Evolutionary conservation across 257 asterid species (phyloP), one percentile per base, ranked within the genome.

Genomic region (Rauvolfia tetraphylla): DNA sequence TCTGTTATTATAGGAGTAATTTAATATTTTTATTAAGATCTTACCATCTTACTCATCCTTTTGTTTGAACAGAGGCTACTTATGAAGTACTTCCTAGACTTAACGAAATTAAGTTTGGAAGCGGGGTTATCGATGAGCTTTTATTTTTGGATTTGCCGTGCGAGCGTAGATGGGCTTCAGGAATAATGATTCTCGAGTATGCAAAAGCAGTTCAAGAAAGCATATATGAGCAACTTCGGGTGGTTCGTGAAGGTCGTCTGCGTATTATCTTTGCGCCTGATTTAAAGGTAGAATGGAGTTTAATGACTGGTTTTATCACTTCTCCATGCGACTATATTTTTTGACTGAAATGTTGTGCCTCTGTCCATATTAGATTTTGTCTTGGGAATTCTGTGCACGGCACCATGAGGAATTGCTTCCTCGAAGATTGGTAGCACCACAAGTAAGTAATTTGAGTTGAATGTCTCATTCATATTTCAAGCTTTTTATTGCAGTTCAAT

Each of bases 351-450:
- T 67, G 61, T 79, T 34, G 38, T 42, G 25, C 68, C 22, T 56
- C 7, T 44, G 48, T 73, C 49, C 71, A 62, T 62, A 74, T 49
- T 80, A 95, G 97, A 95, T 93, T 82, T 79, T 91, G 67, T 90
- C 96, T 31, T 95, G 99, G 99, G 98, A 95, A 80, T 95, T 95
- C 73, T 95, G 99, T 83, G 98, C 96, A 0, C 90, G 97, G 71
- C 92, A 89, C 58, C 99, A 95, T 81, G 99, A 95, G 86, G 98
- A 95, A 84, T 92, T 95, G 84, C 98, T 95, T 78, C 91, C 97
- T 66, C 93, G 99, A 76, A 86, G 93, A 87, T 81, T 91, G 83
- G 93, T 95, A 81, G 95, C 97, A 17, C 99, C 98, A 14, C 98
- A 95, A 97, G 99, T 91, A 80, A 48, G 73, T 69, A 76, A 62